phyloP scores from a whole-genome alignment of 768 basidiomycete genomes.

The Tulasnella sp. region DNA sequence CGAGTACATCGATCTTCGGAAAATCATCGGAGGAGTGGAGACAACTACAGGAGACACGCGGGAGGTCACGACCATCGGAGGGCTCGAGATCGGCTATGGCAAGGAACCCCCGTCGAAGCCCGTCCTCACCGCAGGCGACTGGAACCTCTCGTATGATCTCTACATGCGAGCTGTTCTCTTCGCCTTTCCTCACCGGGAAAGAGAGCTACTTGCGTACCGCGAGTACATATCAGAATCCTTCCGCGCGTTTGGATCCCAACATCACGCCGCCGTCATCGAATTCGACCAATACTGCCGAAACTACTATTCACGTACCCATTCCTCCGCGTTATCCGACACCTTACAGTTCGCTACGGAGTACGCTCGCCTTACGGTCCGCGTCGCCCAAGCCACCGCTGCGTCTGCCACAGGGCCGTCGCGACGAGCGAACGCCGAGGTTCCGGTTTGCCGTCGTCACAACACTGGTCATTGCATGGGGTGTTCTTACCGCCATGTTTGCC shows the following conservation, averaged over 20 bases:
- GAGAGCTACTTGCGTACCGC: not conserved
- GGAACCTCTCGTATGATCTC: not conserved
- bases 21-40: not conserved
- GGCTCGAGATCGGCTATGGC: not conserved
- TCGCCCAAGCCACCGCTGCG: too few relatives aligned
- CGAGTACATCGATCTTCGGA: constrained; percentile 13
- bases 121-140: constrained; percentile 2
- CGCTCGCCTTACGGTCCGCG: too few relatives aligned
- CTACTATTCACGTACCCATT: not conserved
- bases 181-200: not conserved
- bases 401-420: too few relatives aligned
- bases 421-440: too few relatives aligned
- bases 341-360: too few relatives aligned
- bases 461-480: too few relatives aligned
- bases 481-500: too few relatives aligned
- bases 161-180: not conserved
- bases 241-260: not conserved
- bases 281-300: constrained; percentile 2
- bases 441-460: too few relatives aligned
- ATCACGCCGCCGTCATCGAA: constrained; percentile 1
- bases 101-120: not conserved
- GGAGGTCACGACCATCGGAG: not conserved
- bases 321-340: not conserved
- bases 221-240: not conserved
- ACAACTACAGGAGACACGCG: not conserved